Evolutionary conservation across 2,329 filamentous ascomycete species (phyloP), one percentile per base, ranked within the genome.

Genomic region (Aspergillus felis): DNA sequence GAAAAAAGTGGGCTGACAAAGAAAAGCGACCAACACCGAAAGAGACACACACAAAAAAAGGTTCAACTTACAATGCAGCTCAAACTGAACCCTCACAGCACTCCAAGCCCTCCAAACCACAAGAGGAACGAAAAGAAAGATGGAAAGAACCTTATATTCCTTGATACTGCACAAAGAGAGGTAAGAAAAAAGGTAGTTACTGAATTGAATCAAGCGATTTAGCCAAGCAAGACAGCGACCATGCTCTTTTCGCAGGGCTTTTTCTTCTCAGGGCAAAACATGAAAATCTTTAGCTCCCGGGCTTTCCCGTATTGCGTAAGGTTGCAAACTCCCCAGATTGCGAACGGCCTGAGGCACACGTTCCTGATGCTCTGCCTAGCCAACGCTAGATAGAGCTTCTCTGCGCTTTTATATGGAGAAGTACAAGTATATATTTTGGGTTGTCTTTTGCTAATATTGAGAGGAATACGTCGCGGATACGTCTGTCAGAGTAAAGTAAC

Each of bases 301-400:
- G 58, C 71, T 66, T 69, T 74, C 67, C 73, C 72, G 71, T 62
- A 71, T 73, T 70, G 68, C 71, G 71, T 73, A 73, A 72, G 68
- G 72, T 63, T 59, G 56, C 53, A 58, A 49, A 49, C 38, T 55
- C 61, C 62, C 65, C 55, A 61, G 51, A 48, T 52, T 55, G 38
- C 42, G 47, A 42, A 59, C 54, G 53, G 63, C 60, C 65, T 62
- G 51, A 63, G 59, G 61, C 58, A 59, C 58, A 55, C 35, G 49
- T 63, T 65, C 60, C 46, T 46, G 48, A 51, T 46, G 28, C 24
- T 41, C 51, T 42, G 57, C 29, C 25, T 32, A 29, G 28, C 28
- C 10, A 10, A 29, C 7, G 27, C 7, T 8, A 32, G 12, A 4
- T 35, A 35, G 4, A 35, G 32, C 32, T 38, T 38, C 14, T 38